phyloP scores from a whole-genome alignment of 768 basidiomycete genomes.

The Lyophyllum decastes region DNA sequence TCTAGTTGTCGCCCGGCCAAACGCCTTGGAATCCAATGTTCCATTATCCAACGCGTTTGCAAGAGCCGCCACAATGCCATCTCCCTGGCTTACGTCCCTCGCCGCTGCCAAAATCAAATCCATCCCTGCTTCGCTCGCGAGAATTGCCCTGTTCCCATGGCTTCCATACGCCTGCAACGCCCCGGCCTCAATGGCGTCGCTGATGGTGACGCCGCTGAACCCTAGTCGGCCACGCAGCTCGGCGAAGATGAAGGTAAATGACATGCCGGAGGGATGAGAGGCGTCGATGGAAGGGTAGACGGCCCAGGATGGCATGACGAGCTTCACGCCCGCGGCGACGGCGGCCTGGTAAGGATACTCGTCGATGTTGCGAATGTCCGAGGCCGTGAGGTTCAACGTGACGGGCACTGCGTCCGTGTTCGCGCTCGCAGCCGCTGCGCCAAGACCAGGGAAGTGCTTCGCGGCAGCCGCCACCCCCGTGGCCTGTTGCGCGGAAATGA shows the following conservation, averaged over 20 bases:
- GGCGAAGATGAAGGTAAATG: conserved; percentile 5
- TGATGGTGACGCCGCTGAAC: conserved; percentile 15
- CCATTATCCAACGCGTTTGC: conserved; percentile 14
- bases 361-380: conserved; percentile 13
- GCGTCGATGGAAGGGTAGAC: conserved; percentile 12
- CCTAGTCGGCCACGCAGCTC: conserved; percentile 16
- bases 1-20: conserved; percentile 8
- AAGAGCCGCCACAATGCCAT: conserved; percentile 12
- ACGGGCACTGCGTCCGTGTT: conserved; percentile 13
- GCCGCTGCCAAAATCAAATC: conserved; percentile 13
- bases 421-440: conserved; percentile 6
- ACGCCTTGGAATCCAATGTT: conserved; percentile 8
- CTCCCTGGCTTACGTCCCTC: conserved; percentile 5
- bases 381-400: conserved; percentile 9
- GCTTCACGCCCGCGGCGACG: conserved; percentile 11
- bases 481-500: conserved; percentile 15
- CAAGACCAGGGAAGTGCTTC: conserved; percentile 19
- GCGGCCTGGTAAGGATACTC: conserved; percentile 14
- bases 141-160: conserved; percentile 10
- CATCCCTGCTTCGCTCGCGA: conserved; percentile 16
- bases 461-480: conserved; percentile 13
- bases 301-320: conserved; percentile 19
- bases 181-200: conserved; percentile 14
- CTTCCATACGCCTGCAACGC: conserved; percentile 9
- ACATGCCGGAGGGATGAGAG: conserved; percentile 13